phyloP scores from a whole-genome alignment of 805 yeast species.

The Myxozyma sirexii region DNA sequence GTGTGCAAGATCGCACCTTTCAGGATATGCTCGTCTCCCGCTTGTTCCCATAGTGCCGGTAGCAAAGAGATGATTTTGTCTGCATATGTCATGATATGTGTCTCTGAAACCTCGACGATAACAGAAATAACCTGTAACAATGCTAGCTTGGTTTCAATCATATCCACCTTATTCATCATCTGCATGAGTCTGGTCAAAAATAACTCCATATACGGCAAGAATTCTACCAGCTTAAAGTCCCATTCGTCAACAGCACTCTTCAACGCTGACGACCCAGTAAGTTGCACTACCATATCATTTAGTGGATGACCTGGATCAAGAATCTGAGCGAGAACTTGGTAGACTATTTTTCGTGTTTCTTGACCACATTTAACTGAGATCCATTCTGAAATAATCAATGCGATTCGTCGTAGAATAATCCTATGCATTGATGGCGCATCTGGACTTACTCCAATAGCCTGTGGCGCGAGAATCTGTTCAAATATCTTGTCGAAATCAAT shows the following conservation, averaged over 20 bases:
- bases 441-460: constrained; percentile 44
- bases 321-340: constrained; percentile 57
- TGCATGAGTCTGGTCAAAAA: constrained; percentile 52
- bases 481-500: constrained; percentile 69
- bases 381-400: constrained; percentile 82
- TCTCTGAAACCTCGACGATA: constrained; percentile 46
- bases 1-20: constrained; percentile 46
- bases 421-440: constrained; percentile 51
- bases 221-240: constrained; percentile 72
- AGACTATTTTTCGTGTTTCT: constrained; percentile 60
- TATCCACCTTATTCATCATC: constrained; percentile 53
- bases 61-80: constrained; percentile 48
- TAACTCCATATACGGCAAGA: constrained; percentile 62
- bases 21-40: constrained; percentile 46
- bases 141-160: constrained; percentile 77
- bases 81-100: constrained; percentile 39
- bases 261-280: constrained; percentile 73
- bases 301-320: constrained; percentile 50
- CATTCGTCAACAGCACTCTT: constrained; percentile 77
- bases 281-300: constrained; percentile 77
- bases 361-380: constrained; percentile 63
- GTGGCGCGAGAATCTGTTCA: constrained; percentile 60
- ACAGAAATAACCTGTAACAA: constrained; percentile 68
- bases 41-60: constrained; percentile 76
- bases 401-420: constrained; percentile 74